Percentiles rank a stretch among this genome's conserved stretches.
These are phyloP conservation scores for Hirschioporus abietinus DNA, from an alignment of 768 basidiomycete genomes.

Conservation along the genomic window DNA sequence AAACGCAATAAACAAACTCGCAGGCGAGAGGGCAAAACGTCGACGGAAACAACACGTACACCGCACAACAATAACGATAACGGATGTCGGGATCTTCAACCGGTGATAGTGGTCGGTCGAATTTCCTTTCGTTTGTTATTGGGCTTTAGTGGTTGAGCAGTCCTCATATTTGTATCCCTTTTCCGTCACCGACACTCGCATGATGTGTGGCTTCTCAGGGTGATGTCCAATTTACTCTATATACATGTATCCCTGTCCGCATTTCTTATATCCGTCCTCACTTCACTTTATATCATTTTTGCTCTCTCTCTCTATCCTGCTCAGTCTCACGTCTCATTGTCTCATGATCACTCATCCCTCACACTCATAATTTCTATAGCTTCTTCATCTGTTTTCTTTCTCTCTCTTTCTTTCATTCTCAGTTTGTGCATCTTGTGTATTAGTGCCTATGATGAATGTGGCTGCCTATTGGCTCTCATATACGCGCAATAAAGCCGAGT, in stretches of 20 bases:
- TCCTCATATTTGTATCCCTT: neutral
- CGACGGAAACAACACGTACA: constrained; percentile 5
- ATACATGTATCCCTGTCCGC: constrained; percentile 1
- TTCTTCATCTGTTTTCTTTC: neutral
- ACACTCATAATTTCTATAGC: neutral
- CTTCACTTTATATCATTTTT: constrained; percentile 4
- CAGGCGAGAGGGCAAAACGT: constrained; percentile 45
- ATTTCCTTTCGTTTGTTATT: neutral
- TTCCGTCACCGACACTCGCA: neutral
- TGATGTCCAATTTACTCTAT: neutral
- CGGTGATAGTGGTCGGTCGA: neutral
- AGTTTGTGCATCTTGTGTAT: constrained; percentile 1
- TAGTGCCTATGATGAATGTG: neutral
- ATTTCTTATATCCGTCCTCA: neutral
- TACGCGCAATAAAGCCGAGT: neutral
- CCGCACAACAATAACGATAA: constrained; percentile 2
- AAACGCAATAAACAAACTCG: constrained; percentile 78
- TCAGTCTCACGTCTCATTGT: neutral
- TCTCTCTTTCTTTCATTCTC: neutral
- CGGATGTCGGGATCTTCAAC: neutral
- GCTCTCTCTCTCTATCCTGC: neutral
- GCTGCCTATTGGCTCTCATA: neutral
- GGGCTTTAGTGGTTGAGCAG: too few relatives aligned
- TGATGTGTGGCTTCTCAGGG: neutral
- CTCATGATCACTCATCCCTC: neutral